A percentile compares a stretch with the other conserved stretches of the same genome.
phyloP scores from a whole-genome alignment of 495 filamentous ascomycete genomes.

The Aspergillus sclerotiicarbonarius region DNA sequence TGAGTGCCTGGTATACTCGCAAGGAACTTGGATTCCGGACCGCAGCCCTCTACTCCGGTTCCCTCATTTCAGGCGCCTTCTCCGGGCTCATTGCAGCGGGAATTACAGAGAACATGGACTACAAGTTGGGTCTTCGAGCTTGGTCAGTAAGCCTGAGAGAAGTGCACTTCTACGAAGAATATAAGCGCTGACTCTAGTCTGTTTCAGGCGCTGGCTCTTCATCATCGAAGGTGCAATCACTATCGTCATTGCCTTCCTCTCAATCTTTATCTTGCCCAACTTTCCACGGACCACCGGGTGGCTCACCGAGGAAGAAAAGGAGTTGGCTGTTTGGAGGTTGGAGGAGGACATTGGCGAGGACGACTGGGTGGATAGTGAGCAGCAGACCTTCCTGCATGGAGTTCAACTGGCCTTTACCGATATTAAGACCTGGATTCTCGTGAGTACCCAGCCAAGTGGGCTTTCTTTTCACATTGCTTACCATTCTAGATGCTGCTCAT shows the following conservation, averaged over 20 bases:
- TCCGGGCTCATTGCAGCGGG: conserved; percentile 60
- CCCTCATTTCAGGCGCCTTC: conserved; percentile 59
- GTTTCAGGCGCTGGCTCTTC: conserved; percentile 38
- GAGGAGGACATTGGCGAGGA: conserved; percentile 78
- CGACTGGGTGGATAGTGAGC: conserved; percentile 63
- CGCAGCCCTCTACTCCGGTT: conserved; percentile 50
- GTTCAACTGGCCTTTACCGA: conserved; percentile 70
- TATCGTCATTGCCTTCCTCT: conserved; percentile 48
- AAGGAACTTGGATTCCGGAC: conserved; percentile 50
- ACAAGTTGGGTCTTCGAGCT: conserved; percentile 44
- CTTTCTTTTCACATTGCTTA: not conserved
- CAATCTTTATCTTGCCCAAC: conserved; percentile 68
- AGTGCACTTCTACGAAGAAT: not conserved
- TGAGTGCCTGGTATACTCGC: conserved; percentile 51
- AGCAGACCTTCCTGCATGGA: conserved; percentile 66
- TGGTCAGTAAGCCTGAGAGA: conserved; percentile 31
- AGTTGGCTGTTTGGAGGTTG: conserved; percentile 66
- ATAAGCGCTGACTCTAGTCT: not conserved
- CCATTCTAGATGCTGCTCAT: conserved; percentile 58
- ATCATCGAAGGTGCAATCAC: conserved; percentile 71
- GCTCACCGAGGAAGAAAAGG: conserved; percentile 67
- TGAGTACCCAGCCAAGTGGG: conserved; percentile 6
- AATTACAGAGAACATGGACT: conserved; percentile 44
- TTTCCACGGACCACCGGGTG: conserved; percentile 76
- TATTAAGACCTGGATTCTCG: conserved; percentile 62